Evolutionary conservation across 225 moss, liverwort and hornwort genomes (phyloP).

Genomic region (Physcomitrellopsis africana): DNA sequence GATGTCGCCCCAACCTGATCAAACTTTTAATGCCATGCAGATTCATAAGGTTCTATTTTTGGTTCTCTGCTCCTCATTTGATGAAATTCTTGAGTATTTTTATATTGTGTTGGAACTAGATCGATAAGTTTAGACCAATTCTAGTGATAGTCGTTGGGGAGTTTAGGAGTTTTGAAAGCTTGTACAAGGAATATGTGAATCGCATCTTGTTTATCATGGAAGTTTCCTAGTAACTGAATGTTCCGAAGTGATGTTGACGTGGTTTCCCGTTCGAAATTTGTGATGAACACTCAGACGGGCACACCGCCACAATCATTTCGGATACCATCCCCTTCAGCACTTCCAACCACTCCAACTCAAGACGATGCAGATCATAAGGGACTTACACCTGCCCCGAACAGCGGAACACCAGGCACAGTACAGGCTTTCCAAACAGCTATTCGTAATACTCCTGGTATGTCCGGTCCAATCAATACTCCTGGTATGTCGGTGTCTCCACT

Average conservation of each 20-base stretch:
- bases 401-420: conserved; percentile 62
- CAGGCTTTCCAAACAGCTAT: conserved; percentile 70
- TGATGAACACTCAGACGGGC: conserved; percentile 55
- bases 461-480: conserved; percentile 79
- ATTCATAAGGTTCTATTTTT: conserved; percentile 61
- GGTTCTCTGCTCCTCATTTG: conserved; percentile 15
- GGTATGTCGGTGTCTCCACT: conserved; percentile 85
- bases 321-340: conserved; percentile 87
- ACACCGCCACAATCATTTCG: conserved; percentile 79
- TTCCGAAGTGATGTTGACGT: conserved; percentile 24
- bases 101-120: conserved; percentile 13
- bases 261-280: conserved; percentile 22
- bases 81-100: conserved; percentile 22
- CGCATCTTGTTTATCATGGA: too few relatives aligned
- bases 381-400: conserved; percentile 52
- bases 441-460: conserved; percentile 51
- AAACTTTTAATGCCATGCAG: conserved; percentile 72
- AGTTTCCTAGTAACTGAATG: neutral
- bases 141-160: neutral
- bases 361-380: conserved; percentile 83
- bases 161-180: neutral
- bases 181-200: neutral
- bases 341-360: conserved; percentile 75
- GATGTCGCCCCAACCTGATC: conserved; percentile 87
- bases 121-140: conserved; percentile 12